Evolutionary conservation across 2,329 filamentous ascomycete species (phyloP).

Genomic region (Biscogniauxia marginata): DNA sequence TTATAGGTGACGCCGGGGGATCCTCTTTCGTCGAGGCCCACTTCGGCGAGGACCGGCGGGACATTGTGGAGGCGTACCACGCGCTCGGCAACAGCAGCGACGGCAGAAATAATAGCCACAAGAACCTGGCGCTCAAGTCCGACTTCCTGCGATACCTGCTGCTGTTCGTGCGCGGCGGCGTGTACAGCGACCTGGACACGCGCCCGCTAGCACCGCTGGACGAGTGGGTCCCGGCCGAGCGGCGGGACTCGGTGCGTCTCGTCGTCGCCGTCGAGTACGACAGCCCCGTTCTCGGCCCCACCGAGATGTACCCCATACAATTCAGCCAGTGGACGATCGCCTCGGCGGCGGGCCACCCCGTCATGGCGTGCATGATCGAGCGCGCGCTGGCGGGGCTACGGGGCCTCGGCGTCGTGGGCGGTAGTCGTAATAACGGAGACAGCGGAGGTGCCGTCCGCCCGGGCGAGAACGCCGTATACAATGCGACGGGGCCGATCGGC

Average conservation of each 20-base stretch:
- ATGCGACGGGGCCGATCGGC: conserved; percentile 31
- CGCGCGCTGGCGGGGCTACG: conserved; percentile 22
- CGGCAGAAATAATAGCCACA: not conserved
- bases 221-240: not conserved
- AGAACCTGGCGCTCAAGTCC: not conserved
- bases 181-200: not conserved
- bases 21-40: not conserved
- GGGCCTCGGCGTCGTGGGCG: conserved; percentile 5
- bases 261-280: not conserved
- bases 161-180: not conserved
- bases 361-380: conserved; percentile 14
- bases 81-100: not conserved
- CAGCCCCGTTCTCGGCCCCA: not conserved
- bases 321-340: conserved; percentile 1
- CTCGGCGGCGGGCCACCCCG: not conserved
- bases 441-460: conserved; percentile 24
- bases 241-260: not conserved
- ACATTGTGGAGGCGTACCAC: not conserved
- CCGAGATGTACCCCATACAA: not conserved
- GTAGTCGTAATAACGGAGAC: conserved; percentile 9
- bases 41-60: not conserved
- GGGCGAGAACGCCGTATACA: conserved; percentile 5
- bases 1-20: not conserved
- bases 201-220: not conserved
- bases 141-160: not conserved